Conservation (phyloP, 2,329 filamentous ascomycete genomes). For the Pestalotiopsis sp. region DNA sequence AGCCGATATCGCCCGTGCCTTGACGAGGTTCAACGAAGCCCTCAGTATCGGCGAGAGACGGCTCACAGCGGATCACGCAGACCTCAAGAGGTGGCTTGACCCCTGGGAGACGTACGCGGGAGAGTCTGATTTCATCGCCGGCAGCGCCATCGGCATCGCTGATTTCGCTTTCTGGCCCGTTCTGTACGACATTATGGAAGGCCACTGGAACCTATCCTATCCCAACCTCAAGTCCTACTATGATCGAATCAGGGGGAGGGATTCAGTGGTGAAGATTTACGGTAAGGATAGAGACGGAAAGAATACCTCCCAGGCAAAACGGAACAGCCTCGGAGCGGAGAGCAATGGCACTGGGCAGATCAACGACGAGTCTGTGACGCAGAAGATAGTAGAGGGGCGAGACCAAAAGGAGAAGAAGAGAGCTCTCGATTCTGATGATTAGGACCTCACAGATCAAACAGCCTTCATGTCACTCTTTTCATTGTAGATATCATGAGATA, state of each 20-base stretch:
- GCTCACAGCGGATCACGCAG: slow-evolving; percentile 26
- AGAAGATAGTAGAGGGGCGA: background rate
- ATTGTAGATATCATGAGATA: background rate
- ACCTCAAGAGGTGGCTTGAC: slow-evolving; percentile 35
- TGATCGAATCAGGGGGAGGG: slow-evolving; percentile 23
- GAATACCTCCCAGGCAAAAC: background rate
- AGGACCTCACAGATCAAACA: background rate
- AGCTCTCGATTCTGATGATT: background rate
- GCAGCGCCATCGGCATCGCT: slow-evolving; percentile 42
- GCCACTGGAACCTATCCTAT: slow-evolving; percentile 3
- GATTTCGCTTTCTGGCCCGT: slow-evolving; percentile 64
- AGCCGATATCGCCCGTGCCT: slow-evolving; percentile 36
- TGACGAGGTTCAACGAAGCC: slow-evolving; percentile 45
- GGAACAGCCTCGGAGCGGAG: background rate
- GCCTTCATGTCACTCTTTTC: background rate
- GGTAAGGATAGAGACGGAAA: slow-evolving; percentile 1
- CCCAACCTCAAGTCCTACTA: slow-evolving; percentile 45
- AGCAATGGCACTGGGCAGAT: background rate
- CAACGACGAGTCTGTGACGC: background rate
- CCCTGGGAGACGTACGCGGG: slow-evolving; percentile 42
- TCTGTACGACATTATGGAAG: slow-evolving; percentile 45
- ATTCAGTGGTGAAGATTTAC: slow-evolving; percentile 16
- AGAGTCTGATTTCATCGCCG: slow-evolving; percentile 49
- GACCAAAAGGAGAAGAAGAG: background rate
- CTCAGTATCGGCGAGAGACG: slow-evolving; percentile 40